phyloP scores from a whole-genome alignment of 768 basidiomycete species.

The Termitomyces sp. region DNA sequence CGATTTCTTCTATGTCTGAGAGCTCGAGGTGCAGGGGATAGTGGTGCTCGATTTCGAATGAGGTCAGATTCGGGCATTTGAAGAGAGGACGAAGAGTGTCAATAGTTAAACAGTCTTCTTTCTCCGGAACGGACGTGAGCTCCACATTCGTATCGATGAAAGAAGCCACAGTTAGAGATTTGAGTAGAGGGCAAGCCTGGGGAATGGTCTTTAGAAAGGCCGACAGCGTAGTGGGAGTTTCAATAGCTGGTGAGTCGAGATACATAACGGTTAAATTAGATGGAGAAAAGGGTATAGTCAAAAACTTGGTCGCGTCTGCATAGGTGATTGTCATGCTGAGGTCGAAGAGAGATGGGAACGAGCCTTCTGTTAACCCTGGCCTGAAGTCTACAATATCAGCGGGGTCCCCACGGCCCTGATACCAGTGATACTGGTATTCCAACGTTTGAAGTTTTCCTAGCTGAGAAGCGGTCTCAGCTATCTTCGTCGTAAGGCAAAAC shows the following conservation, averaged over 20 bases:
- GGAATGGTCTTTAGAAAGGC: constrained; percentile 41
- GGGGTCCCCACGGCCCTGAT: constrained; percentile 44
- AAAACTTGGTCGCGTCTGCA: constrained; percentile 40
- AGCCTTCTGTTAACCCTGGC: constrained; percentile 42
- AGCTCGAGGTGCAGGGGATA: constrained; percentile 34
- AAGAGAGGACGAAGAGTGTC: constrained; percentile 33
- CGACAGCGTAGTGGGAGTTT: constrained; percentile 37
- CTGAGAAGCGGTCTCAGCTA: constrained; percentile 45
- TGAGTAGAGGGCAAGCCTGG: constrained; percentile 45
- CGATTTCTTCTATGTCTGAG: constrained; percentile 43
- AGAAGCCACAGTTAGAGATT: constrained; percentile 39
- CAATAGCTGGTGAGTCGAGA: constrained; percentile 44
- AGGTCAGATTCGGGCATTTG: constrained; percentile 27
- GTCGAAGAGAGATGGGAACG: constrained; percentile 53
- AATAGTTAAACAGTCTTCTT: constrained; percentile 24
- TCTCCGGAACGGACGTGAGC: constrained; percentile 6
- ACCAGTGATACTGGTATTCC: constrained; percentile 50
- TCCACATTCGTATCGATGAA: constrained; percentile 17
- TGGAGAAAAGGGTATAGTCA: constrained; percentile 43
- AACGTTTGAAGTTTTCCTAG: constrained; percentile 39
- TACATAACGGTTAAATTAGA: constrained; percentile 46
- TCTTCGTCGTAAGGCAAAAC: constrained; percentile 42
- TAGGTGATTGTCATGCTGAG: constrained; percentile 45
- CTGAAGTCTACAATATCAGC: constrained; percentile 40
- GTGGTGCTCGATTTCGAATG: constrained; percentile 36